Evolutionary conservation across 2,329 filamentous ascomycete genomes (phyloP), one percentile per base, ranked within the genome.

Genomic region (Neoascochyta sp.): DNA sequence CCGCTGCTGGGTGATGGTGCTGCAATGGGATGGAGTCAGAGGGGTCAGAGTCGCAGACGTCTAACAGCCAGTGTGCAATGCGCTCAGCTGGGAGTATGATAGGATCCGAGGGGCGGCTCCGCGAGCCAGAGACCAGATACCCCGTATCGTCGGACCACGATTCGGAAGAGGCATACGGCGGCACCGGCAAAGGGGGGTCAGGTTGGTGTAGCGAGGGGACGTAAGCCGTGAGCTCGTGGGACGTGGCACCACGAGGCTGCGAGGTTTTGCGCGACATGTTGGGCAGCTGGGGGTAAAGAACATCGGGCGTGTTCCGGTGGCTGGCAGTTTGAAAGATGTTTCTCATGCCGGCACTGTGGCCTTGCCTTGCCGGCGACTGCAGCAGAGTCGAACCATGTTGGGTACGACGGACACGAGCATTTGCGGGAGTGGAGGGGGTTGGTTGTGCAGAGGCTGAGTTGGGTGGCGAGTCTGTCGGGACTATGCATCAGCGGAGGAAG

Each of bases 71-170:
- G 17, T 46, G 36, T 3, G 31, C 14, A 8, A 54, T 39, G 7
- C 36, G 36, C 8, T 38, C 39, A 9, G 36, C 14, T 2, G 36
- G 19, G 7, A 41, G 35, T 9, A 12, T 19, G 13, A 24, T 8
- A 7, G 23, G 22, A 22, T 16, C 15, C 20, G 17, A 29, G 10
- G 32, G 22, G 4, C 25, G 27, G 16, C 16, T 24, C 16, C 21
- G 32, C 5, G 29, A 23, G 7, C 28, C 21, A 3, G 29, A 27
- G 16, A 39, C 29, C 7, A 58, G 32, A 16, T 56, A 54, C 13
- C 45, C 40, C 0, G 52, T 56, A 20, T 56, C 50, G 15, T 47
- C 50, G 2, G 50, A 56, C 54, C 54, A 59, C 0, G 50, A 51
- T 11, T 36, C 48, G 4, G 48, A 53, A 8, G 30, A 41, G 7